phyloP scores from a whole-genome alignment of 352 stramenopile genomes.

The Vaucheria bursata region DNA sequence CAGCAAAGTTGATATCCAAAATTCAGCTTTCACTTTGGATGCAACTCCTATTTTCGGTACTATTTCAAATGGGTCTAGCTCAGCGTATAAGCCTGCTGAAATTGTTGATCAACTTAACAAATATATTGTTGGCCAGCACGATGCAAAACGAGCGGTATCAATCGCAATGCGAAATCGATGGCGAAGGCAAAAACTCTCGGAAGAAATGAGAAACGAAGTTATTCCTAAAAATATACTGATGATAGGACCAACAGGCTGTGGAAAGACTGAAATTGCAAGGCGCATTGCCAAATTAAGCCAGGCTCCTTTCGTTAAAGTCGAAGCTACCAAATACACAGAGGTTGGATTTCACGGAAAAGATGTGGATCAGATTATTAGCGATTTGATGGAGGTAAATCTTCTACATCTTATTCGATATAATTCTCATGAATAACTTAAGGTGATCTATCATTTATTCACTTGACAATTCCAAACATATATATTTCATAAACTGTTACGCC shows the following conservation, averaged over 20 bases:
- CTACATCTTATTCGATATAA: not conserved
- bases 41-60: no score
- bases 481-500: not conserved
- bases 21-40: no score
- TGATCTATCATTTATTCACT: not conserved
- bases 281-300: constrained; percentile 91
- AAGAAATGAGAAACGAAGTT: constrained; percentile 48
- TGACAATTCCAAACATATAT: not conserved
- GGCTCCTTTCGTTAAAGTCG: constrained; percentile 93
- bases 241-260: constrained; percentile 95
- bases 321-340: constrained; percentile 99
- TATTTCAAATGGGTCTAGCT: constrained; percentile 16
- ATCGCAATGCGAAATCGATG: constrained; percentile 97
- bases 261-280: constrained; percentile 93
- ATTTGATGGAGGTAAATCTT: constrained; percentile 88
- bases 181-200: constrained; percentile 80
- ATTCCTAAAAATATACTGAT: constrained; percentile 99
- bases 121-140: constrained; percentile 64
- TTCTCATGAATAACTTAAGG: no score
- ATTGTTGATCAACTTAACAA: constrained; percentile 47
- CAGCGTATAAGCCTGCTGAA: constrained; percentile 42
- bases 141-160: constrained; percentile 93
- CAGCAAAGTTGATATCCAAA: no score
- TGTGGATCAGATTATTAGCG: constrained; percentile 97
- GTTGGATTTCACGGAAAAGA: constrained; percentile 98